A percentile compares a stretch with the other conserved stretches of the same genome.
Conservation (phyloP, 371 early-diverging fungal genomes). For the Thermomucor indicae-seudaticae region DNA sequence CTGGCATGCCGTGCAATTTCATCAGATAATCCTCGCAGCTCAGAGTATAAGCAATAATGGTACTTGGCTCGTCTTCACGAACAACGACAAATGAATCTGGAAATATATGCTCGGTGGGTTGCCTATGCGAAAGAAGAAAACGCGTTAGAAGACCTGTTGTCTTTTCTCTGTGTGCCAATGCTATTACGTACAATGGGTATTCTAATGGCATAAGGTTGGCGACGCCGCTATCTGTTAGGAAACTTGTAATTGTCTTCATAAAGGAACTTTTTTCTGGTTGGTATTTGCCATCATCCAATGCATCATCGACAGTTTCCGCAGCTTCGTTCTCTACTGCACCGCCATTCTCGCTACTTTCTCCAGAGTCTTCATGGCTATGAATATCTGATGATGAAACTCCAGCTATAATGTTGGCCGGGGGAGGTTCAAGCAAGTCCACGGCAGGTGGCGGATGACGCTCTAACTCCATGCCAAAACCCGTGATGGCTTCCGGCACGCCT, state of each 20-base stretch:
- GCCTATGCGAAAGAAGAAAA: constrained; percentile 20
- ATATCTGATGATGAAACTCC: constrained; percentile 13
- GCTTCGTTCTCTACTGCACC: not conserved
- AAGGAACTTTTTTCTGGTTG: constrained; percentile 52
- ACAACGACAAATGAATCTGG: constrained; percentile 84
- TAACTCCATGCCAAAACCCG: constrained; percentile 12
- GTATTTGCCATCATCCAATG: not conserved
- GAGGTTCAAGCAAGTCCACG: constrained; percentile 27
- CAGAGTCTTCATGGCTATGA: not conserved
- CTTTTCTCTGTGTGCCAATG: constrained; percentile 30
- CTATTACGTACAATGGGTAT: constrained; percentile 62
- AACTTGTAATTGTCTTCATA: constrained; percentile 75
- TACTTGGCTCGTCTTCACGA: constrained; percentile 91
- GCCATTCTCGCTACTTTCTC: not conserved
- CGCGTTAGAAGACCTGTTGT: constrained; percentile 12
- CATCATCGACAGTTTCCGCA: no score
- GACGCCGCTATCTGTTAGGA: constrained; percentile 66
- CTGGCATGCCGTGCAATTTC: constrained; percentile 24
- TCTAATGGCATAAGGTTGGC: constrained; percentile 66
- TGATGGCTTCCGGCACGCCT: constrained; percentile 9
- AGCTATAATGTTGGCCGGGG: constrained; percentile 6
- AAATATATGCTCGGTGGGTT: constrained; percentile 82
- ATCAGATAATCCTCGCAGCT: constrained; percentile 47
- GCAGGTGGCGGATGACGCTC: constrained; percentile 25
- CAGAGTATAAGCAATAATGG: constrained; percentile 89